Base-by-base conservation (phyloP, 768 basidiomycete genomes). In the Guyanaporus albipodus region DNA sequence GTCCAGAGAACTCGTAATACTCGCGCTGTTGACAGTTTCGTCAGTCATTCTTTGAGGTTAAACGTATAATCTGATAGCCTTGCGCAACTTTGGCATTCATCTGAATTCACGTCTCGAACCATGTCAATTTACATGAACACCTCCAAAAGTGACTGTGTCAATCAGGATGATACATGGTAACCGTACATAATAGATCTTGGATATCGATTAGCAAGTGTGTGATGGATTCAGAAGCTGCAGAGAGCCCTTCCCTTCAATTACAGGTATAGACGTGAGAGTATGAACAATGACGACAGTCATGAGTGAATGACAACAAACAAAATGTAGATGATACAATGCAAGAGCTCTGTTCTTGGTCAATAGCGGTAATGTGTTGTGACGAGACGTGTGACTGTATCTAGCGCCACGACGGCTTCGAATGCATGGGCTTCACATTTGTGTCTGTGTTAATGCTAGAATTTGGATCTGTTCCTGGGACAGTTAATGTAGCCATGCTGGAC, bases 31-130 rank as follows among this genome's bases (percentile, higher is more conserved):
- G 49, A 59, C 45, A 35, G 10, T 37, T 36, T 49, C 29, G 3
- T 18, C 44, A 85, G 84, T 87, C 87, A 15, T 89, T 90, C 79
- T 93, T 94, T 57, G 91, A 93, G 72, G 87, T 92, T 40, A 90
- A 87, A 66, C 81, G 91, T 66, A 85, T 91, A 56, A 85, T 91
- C 68, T 89, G 78, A 71, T n/a, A n/a, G n/a, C 42, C 43, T 28
- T 59, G 42, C 52, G 39, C 31, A 28, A 33, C 26, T 27, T 44
- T 33, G 21, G 6, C 8, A 31, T 34, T 27, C 17, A 3, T 36
- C 11, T 27, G 27, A 39, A 44, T 46, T 4, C 42, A 48, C 33
- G 18, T 23, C 34, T 34, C 17, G n/a, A n/a, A 32, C 15, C 31
- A 28, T 38, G 35, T 23, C 22, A 17, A n/a, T 23, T 35, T 8